These are phyloP conservation scores for Leishmania lainsoni DNA, from an alignment of 208 protist species.

Conservation along the genomic window DNA sequence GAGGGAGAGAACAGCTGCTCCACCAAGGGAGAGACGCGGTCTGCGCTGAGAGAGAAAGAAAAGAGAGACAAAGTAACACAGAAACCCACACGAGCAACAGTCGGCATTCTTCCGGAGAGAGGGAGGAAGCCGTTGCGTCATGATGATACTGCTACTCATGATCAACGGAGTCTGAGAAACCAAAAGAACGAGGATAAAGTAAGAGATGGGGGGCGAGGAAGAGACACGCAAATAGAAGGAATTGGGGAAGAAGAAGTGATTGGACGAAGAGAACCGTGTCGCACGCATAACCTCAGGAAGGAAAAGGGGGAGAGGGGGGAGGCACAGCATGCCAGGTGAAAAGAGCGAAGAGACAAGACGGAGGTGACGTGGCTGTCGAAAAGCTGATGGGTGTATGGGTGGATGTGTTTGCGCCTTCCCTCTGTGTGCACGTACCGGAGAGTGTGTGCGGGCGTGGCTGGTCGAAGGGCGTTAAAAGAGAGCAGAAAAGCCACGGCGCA, in stretches of 20 bases:
- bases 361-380: too few species aligned
- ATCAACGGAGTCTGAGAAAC: too few species aligned
- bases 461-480: not conserved
- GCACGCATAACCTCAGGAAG: not conserved
- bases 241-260: not conserved
- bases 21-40: not conserved
- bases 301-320: not conserved
- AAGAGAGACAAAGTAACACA: not conserved
- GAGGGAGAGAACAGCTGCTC: not conserved
- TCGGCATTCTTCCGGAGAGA: not conserved
- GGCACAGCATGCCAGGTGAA: not conserved
- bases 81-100: not conserved
- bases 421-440: not conserved
- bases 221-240: not conserved
- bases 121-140: not conserved
- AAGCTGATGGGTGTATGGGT: too few species aligned
- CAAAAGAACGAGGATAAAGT: constrained; percentile 6
- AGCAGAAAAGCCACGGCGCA: too few species aligned
- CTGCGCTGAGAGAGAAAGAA: not conserved
- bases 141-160: too few species aligned
- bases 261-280: not conserved
- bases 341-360: not conserved
- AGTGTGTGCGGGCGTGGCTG: not conserved
- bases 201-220: not conserved
- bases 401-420: too few species aligned